These are phyloP conservation scores for Asterella californica DNA, from an alignment of 225 moss, liverwort and hornwort genomes.

Conservation along the genomic window DNA sequence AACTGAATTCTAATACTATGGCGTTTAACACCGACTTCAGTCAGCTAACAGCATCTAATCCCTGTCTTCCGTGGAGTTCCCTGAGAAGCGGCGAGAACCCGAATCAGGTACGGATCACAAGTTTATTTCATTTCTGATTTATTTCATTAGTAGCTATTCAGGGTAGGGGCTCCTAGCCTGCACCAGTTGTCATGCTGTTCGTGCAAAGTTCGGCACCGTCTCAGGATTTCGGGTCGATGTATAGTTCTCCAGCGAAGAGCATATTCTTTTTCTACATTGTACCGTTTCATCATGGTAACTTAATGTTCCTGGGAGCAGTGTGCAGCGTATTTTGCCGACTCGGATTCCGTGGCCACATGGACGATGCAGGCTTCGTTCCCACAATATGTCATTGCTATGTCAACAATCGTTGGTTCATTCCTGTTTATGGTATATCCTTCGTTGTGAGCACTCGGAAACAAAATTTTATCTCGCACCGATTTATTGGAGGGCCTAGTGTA, in stretches of 20 bases:
- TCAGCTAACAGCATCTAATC: conserved; percentile 45
- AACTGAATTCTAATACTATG: conserved; percentile 65
- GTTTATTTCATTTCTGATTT: not conserved
- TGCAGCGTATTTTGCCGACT: conserved; percentile 70
- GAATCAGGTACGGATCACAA: conserved; percentile 43
- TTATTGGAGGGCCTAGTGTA: not conserved
- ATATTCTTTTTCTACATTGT: no score
- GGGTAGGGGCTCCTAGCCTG: not conserved
- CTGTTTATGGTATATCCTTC: conserved; percentile 57
- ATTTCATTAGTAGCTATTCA: not conserved
- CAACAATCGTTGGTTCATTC: conserved; percentile 79
- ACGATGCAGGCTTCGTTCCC: conserved; percentile 85
- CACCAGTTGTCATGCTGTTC: no score
- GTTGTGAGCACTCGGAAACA: not conserved
- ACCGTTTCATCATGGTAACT: not conserved
- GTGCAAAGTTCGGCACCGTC: not conserved
- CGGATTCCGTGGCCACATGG: conserved; percentile 65
- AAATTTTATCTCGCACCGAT: not conserved
- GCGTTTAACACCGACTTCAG: conserved; percentile 72
- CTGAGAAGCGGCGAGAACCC: conserved; percentile 45
- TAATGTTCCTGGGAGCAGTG: conserved; percentile 63
- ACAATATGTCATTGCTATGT: conserved; percentile 70
- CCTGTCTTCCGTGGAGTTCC: conserved; percentile 53
- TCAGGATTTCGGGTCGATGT: not conserved
- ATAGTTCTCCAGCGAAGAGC: not conserved